phyloP scores from a whole-genome alignment of 164 flowering plant genomes.

The Litsea cubeba region DNA sequence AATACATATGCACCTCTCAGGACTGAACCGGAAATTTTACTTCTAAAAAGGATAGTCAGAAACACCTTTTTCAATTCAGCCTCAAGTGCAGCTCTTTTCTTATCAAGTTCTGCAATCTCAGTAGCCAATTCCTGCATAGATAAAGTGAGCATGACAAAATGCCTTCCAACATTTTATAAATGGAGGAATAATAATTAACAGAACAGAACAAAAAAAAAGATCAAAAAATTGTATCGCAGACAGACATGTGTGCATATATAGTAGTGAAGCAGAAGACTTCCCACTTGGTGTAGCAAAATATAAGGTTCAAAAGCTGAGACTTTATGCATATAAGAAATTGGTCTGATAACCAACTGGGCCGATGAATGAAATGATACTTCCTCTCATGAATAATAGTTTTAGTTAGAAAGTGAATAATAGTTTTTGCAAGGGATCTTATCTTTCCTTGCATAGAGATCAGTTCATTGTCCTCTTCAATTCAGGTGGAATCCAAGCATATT shows the following conservation, averaged over 20 bases:
- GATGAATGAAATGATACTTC: no score
- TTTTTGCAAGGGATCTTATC: no score
- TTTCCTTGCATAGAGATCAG: no score
- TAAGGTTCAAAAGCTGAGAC: neutral
- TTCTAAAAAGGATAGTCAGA: neutral
- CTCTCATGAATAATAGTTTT: no score
- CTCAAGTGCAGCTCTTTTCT: constrained; percentile 63
- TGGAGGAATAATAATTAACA: neutral
- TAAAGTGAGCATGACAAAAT: constrained; percentile 10
- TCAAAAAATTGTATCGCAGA: neutral
- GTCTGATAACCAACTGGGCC: no score
- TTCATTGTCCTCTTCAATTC: no score
- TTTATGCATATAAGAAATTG: no score
- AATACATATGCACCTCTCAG: neutral
- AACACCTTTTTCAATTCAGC: constrained; percentile 66
- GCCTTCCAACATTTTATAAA: neutral
- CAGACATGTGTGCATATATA: neutral
- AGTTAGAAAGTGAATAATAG: no score
- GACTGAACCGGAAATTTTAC: neutral
- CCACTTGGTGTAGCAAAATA: neutral
- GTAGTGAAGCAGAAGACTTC: neutral
- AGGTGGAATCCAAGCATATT: no score
- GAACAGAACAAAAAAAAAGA: neutral
- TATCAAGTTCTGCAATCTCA: constrained; percentile 60
- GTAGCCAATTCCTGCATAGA: constrained; percentile 54